These are phyloP conservation scores for Ormosia semicastrata DNA, from an alignment of 306 rosid genomes.

Conservation along the genomic window DNA sequence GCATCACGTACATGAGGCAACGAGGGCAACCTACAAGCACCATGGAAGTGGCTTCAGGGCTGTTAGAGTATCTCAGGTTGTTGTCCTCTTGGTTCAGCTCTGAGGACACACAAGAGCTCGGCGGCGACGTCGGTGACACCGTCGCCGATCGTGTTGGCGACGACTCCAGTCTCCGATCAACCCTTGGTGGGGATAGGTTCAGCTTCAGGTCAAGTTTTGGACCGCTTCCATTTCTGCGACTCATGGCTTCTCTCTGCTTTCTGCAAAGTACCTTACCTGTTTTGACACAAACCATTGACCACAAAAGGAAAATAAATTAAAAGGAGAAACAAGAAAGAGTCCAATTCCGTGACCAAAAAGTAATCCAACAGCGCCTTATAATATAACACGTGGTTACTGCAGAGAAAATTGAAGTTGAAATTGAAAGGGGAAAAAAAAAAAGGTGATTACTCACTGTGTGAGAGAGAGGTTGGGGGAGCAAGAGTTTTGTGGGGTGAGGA, in stretches of 20 bases:
- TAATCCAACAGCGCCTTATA: neutral
- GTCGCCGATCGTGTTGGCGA: conserved; percentile 74
- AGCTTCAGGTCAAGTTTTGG: conserved; percentile 89
- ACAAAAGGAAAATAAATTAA: neutral
- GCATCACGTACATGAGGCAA: conserved; percentile 98
- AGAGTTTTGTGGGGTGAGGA: neutral
- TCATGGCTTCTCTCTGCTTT: conserved; percentile 47
- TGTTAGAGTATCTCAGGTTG: conserved; percentile 42
- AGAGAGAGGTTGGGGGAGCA: neutral
- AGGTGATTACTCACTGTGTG: neutral
- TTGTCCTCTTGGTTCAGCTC: conserved; percentile 59
- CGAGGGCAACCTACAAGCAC: conserved; percentile 88
- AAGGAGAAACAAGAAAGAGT: neutral
- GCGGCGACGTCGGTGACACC: conserved; percentile 77
- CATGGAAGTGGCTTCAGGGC: conserved; percentile 95
- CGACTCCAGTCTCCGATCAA: conserved; percentile 44
- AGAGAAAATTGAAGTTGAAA: neutral
- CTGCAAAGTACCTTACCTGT: neutral
- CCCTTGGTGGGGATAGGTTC: conserved; percentile 88
- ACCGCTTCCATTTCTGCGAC: conserved; percentile 62
- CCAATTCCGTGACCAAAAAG: neutral
- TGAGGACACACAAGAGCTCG: conserved; percentile 85
- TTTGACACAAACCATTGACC: neutral
- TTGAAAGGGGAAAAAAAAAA: neutral
- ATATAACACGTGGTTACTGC: neutral